A percentile compares a stretch with the other conserved stretches of the same genome.
Evolutionary conservation across 1,139 yeast species (phyloP).

Genomic region (Protomyces macrosporus): DNA sequence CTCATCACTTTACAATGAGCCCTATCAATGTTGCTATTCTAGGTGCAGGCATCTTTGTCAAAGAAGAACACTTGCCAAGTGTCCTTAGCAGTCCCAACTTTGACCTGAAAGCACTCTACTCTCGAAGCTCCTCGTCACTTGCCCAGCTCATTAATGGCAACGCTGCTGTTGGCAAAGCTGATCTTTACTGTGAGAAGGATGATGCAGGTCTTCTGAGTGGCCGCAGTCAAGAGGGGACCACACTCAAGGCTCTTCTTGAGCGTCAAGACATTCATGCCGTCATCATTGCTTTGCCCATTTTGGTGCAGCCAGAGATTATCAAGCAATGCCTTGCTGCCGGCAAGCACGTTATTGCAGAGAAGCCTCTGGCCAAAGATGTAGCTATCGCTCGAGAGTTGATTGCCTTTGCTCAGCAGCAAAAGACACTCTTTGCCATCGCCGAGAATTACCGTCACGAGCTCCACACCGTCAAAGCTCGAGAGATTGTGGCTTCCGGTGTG

Average conservation of each 20-base stretch:
- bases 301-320: slow-evolving; percentile 30
- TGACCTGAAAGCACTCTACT: slow-evolving; percentile 33
- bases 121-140: slow-evolving; percentile 42
- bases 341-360: slow-evolving; percentile 33
- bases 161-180: background rate
- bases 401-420: background rate
- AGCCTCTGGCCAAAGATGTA: slow-evolving; percentile 32
- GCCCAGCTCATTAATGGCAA: slow-evolving; percentile 4
- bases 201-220: background rate
- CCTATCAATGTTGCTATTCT: slow-evolving; percentile 30
- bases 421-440: slow-evolving; percentile 24
- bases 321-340: slow-evolving; percentile 32
- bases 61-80: slow-evolving; percentile 33
- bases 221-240: background rate
- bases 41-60: slow-evolving; percentile 34
- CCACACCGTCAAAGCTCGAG: slow-evolving; percentile 4
- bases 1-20: too few relatives aligned
- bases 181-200: slow-evolving; percentile 1
- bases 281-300: slow-evolving; percentile 32
- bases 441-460: slow-evolving; percentile 29
- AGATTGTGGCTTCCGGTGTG: slow-evolving; percentile 6
- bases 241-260: slow-evolving; percentile 30
- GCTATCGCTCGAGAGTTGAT: slow-evolving; percentile 30
- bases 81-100: slow-evolving; percentile 28
- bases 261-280: slow-evolving; percentile 33